Percentiles rank a stretch among this genome's conserved stretches.
These are phyloP conservation scores for Yarrowia sp. DNA, from an alignment of 805 yeast species.

Conservation along the genomic window DNA sequence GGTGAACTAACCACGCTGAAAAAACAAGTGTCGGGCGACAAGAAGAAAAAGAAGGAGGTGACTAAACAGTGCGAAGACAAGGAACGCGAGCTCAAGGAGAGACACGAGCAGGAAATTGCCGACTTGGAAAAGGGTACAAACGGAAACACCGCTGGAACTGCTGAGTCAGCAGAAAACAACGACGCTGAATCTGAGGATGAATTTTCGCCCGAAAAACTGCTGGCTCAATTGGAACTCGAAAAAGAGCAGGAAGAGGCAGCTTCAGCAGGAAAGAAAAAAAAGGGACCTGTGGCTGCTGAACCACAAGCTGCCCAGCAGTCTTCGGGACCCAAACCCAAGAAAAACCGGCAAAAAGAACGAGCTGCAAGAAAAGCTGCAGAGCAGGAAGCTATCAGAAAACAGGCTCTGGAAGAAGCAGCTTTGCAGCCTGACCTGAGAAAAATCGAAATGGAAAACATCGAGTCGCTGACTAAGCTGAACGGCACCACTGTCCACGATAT, in stretches of 20 bases:
- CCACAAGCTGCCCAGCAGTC: background rate
- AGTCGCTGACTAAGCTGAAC: constrained; percentile 48
- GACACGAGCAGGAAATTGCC: constrained; percentile 54
- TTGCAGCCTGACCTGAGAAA: constrained; percentile 62
- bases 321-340: constrained; percentile 37
- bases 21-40: constrained; percentile 69
- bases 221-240: constrained; percentile 55
- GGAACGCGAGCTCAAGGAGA: constrained; percentile 52
- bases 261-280: background rate
- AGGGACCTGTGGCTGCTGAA: constrained; percentile 7
- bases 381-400: constrained; percentile 54
- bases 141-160: background rate
- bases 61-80: constrained; percentile 55
- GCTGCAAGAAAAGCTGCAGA: constrained; percentile 73
- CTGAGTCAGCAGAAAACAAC: constrained; percentile 30
- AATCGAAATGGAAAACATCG: constrained; percentile 67
- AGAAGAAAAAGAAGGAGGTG: constrained; percentile 59
- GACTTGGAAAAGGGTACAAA: background rate
- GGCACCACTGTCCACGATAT: constrained; percentile 62
- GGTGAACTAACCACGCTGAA: constrained; percentile 70
- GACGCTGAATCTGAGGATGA: constrained; percentile 46
- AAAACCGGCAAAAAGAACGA: constrained; percentile 83
- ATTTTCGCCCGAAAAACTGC: constrained; percentile 61
- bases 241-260: constrained; percentile 27
- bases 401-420: constrained; percentile 70